Percentiles rank a stretch among this genome's conserved stretches.
phyloP scores from a whole-genome alignment of 192 early-diverging fungal genomes.

The Coemansia sp. region DNA sequence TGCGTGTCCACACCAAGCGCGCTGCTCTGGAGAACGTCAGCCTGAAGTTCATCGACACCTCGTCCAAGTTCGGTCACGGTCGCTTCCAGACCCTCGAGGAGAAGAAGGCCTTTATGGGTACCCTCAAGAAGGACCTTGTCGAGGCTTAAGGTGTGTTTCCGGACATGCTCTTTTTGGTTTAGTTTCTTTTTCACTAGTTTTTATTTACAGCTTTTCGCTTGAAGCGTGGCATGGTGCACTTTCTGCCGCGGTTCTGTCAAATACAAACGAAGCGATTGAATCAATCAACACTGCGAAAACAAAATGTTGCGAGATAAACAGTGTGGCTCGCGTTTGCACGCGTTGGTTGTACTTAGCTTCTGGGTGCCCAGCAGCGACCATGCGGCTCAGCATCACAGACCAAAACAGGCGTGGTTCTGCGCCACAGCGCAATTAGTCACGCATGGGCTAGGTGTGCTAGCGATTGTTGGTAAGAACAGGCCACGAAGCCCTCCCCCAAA shows the following conservation, averaged over 20 bases:
- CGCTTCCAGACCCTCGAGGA: slow-evolving; percentile 98
- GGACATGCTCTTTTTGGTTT: not conserved
- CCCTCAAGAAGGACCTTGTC: slow-evolving; percentile 79
- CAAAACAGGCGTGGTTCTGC: not conserved
- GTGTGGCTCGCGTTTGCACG: no score
- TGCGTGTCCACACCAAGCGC: slow-evolving; percentile 94
- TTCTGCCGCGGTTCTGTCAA: not conserved
- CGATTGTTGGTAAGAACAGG: not conserved
- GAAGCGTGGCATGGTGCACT: not conserved
- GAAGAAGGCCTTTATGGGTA: slow-evolving; percentile 91
- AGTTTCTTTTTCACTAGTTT: not conserved
- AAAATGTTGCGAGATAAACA: no score
- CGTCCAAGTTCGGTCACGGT: slow-evolving; percentile 99
- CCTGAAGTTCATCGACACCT: slow-evolving; percentile 99
- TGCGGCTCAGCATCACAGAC: not conserved
- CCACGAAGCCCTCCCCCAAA: no score
- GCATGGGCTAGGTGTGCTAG: not conserved
- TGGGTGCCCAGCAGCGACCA: not conserved
- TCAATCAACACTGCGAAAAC: no score
- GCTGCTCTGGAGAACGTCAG: slow-evolving; percentile 93
- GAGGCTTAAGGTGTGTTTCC: slow-evolving; percentile 14
- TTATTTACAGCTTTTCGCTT: not conserved
- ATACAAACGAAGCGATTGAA: no score
- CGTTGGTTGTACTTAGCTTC: no score
- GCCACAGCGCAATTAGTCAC: no score